Evolutionary conservation across 2,329 filamentous ascomycete species (phyloP), one percentile per base, ranked within the genome.

Genomic region (Chaetomiaceae sp.): DNA sequence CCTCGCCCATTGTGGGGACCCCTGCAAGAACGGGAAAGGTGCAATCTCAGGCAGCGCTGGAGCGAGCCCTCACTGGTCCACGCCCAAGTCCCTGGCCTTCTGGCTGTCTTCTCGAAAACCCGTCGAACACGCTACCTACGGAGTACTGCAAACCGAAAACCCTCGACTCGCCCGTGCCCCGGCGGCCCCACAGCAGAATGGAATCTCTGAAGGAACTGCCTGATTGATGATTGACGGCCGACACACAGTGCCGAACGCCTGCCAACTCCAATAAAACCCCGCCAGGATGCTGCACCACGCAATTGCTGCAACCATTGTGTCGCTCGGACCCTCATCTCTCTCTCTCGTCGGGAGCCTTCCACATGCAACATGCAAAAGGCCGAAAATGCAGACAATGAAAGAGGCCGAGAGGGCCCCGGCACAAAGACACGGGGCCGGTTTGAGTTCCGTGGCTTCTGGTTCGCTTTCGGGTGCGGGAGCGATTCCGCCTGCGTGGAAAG

Each of bases 41-140:
- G 55, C 59, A 62, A 62, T 63, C 59, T 62, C 47, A 60, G 52
- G 48, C 33, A 54, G 40, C 40, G 55, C 47, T 39, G 59, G 59
- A 44, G 47, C 46, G 53, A 31, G 4, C 49, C 37, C 50, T 57
- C 33, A 59, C 34, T 61, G 56, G 60, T 43, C 49, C 55, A 38
- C 45, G 46, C 31, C 38, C 45, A 40, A 9, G 20, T 38, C 51
- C 61, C 59, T 51, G 52, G 56, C 19, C 59, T 65, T 63, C 59
- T 64, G 54, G 55, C 57, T 46, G 51, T 57, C 60, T 65, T 65
- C 63, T 60, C 58, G 63, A 65, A 65, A 58, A 60, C 40, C 51
- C 29, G 60, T 64, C 59, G 63, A 65, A 65, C 56, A 53, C 54
- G 59, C 59, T 12, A 12, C 9, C 8, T 12, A 31, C 27, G 27